These are phyloP conservation scores for Phytophthora pini DNA, from an alignment of 352 stramenopile species.

Conservation along the genomic window DNA sequence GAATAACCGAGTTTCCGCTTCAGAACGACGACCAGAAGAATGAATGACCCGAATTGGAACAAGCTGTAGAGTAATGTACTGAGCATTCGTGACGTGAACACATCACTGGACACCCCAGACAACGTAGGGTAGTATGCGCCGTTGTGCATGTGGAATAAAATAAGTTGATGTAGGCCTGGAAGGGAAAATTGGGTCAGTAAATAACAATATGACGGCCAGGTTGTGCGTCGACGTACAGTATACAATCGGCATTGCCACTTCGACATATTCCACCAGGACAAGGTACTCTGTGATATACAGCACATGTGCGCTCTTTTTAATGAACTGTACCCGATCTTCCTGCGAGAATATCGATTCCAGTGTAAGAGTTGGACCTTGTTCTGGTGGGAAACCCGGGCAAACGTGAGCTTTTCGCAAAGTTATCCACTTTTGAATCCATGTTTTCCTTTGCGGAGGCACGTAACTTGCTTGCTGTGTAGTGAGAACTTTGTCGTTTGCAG, in stretches of 20 bases:
- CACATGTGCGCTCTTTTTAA: constrained; percentile 30
- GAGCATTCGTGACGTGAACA: constrained; percentile 9
- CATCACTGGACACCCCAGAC: background rate
- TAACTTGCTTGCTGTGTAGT: background rate
- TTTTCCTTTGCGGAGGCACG: background rate
- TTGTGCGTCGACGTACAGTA: constrained; percentile 30
- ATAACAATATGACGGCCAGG: background rate
- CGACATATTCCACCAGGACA: constrained; percentile 46
- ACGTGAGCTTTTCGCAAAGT: constrained; percentile 7
- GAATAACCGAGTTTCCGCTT: constrained; percentile 30
- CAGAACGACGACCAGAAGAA: constrained; percentile 18
- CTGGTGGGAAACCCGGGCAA: background rate
- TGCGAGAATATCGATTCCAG: constrained; percentile 18
- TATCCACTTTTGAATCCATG: constrained; percentile 1
- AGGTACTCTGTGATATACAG: constrained; percentile 52
- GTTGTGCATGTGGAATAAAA: constrained; percentile 38
- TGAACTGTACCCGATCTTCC: constrained; percentile 28
- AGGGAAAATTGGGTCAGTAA: constrained; percentile 2
- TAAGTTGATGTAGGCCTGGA: constrained; percentile 16
- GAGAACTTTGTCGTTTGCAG: background rate
- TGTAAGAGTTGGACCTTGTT: background rate
- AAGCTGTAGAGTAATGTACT: constrained; percentile 27
- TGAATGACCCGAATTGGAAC: constrained; percentile 23
- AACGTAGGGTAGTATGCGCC: constrained; percentile 27
- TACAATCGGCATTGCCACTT: constrained; percentile 43